Evolutionary conservation across 2,329 filamentous ascomycete species (phyloP), one percentile per base, ranked within the genome.

Genomic region (Aureobasidium leucospermi): DNA sequence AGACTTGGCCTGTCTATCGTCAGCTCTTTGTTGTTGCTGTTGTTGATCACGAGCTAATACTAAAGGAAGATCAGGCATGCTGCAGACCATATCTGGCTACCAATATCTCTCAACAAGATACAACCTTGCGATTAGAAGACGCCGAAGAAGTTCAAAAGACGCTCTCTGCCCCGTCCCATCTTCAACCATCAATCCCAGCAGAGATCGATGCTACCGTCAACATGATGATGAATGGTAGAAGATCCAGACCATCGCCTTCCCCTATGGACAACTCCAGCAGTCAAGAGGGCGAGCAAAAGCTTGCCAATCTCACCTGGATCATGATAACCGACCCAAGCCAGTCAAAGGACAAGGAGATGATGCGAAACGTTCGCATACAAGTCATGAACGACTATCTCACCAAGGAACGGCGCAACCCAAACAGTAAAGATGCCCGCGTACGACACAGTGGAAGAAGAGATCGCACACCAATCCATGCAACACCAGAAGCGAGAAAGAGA

Each of bases 361-460:
- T 70, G 65, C 64, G 64, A 23, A 63, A 67, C 49, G 67, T 68
- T 42, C 67, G 69, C 2, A 62, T 65, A 43, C 65, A 68, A 60
- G 69, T 71, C 19, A 71, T 71, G 69, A 61, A 67, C 34, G 63
- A 69, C 52, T 70, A 69, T 49, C 63, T 71, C 6, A 63, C 63
- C 36, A 70, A 70, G 57, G 67, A 69, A 36, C 62, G 66, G 23
- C 57, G 60, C 31, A 66, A 69, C 15, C 67, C 68, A 11, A 42
- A 52, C 31, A 66, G 63, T 43, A 66, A 52, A 13, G 68, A 69
- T 53, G 58, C 58, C 39, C 65, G 67, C 2, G 67, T 66, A 45
- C 60, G 56, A 38, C 41, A 41, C 32, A 42, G 19, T 6, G 5
- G 13, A 8, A 29, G 32, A 42, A 36, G 19, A 16, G 11, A 36